phyloP scores from a whole-genome alignment of 192 early-diverging fungal genomes.

The Entomortierella chlamydospora region DNA sequence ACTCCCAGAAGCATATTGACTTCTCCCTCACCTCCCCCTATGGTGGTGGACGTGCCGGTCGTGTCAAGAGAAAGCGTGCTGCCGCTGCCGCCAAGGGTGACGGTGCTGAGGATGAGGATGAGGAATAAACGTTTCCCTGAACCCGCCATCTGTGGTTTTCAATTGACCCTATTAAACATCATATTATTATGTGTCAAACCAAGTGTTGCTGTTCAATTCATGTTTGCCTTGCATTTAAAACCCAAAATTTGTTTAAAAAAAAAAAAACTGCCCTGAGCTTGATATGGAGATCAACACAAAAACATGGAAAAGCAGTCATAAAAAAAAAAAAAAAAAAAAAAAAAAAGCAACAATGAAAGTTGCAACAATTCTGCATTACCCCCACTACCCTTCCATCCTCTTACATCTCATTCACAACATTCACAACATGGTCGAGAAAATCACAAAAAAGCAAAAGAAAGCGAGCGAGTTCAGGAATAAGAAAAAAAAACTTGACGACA shows the following conservation, averaged over 20 bases:
- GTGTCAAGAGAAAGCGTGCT: constrained; percentile 96
- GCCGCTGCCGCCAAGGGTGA: constrained; percentile 70
- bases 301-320: constrained; percentile 5
- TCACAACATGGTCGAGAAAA: constrained; percentile 53
- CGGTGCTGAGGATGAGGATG: constrained; percentile 75
- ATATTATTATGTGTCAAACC: too few species aligned
- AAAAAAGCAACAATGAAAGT: neutral
- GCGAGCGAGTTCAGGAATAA: constrained; percentile 58
- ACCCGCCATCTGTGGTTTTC: constrained; percentile 5
- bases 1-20: constrained; percentile 73
- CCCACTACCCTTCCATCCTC: too few species aligned
- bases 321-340: constrained; percentile 10
- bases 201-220: too few species aligned
- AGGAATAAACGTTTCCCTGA: constrained; percentile 48
- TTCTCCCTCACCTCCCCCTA: constrained; percentile 89
- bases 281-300: neutral
- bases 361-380: too few species aligned
- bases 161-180: neutral
- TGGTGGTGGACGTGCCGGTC: constrained; percentile 98
- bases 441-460: constrained; percentile 65
- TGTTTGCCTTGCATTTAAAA: too few species aligned
- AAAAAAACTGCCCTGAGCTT: neutral
- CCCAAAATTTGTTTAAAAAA: too few species aligned
- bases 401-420: neutral
- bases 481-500: constrained; percentile 55